Evolutionary conservation across 208 protist genomes (phyloP), one percentile per base, ranked within the genome.

Genomic region (Trichomonas vaginalis): DNA sequence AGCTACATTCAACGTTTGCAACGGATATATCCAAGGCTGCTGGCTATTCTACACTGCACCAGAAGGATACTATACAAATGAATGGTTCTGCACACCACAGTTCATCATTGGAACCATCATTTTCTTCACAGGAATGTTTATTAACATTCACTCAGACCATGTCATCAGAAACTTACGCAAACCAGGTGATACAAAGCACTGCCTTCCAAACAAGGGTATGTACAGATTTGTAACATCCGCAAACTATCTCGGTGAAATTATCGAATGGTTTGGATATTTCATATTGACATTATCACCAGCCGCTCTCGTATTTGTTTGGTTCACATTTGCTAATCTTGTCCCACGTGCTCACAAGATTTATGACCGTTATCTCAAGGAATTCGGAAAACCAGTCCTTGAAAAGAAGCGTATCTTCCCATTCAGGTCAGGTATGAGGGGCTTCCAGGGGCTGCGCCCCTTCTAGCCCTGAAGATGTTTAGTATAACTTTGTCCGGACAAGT

Each of bases 231-330:
- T 95, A 32, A 95, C 88, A 62, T 79, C 45, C 42, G 88, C 88
- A 42, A 51, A 95, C 35, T 95, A 95, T 32, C 39, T 95, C 47
- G 88, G 88, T n/a, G 88, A 95, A 51, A 95, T 79, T 39, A 15
- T 95, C 4, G 88, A 95, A 37, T 95, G 88, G 88, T 46, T 35
- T n/a, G 88, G 88, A 40, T 95, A 40, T 51, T 40, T 14, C 27
- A 51, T 70, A 0, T 14, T 70, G 27, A 70, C 47, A 42, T 12
- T 0, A 1, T 46, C 27, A 17, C 0, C 14, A 40, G 12, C n/a
- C 15, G 88, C 47, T 35, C 35, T 79, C 47, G 42, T 95, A 4
- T 95, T 95, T 70, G 88, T 70, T 70, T 62, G 45, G 21, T 95
- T 17, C 27, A 70, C 88, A 45, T 17, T 62, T 70, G 88, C 88